These are phyloP conservation scores for Ophidiomyces ophidiicola DNA, from an alignment of 2,329 filamentous ascomycete species.

Conservation along the genomic window DNA sequence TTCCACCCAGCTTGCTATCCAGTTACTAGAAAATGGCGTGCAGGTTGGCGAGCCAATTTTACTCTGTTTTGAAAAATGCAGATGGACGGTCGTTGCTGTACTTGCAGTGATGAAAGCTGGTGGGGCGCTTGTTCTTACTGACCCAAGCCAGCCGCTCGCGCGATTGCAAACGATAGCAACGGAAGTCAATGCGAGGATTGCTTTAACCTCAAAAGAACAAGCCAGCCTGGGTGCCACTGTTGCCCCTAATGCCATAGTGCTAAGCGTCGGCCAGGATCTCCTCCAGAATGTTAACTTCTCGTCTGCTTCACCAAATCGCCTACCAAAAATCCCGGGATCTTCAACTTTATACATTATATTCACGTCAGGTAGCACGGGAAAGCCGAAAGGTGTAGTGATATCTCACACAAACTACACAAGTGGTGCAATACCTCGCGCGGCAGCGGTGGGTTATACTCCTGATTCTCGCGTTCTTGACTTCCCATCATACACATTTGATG, in stretches of 20 bases:
- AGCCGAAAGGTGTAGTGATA: conserved; percentile 49
- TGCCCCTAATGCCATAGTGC: conserved; percentile 5
- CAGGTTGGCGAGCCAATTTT: conserved; percentile 19
- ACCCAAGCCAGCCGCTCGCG: conserved; percentile 21
- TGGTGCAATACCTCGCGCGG: conserved; percentile 42
- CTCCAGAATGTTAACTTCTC: background rate
- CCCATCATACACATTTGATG: conserved; percentile 14
- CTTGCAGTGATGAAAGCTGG: conserved; percentile 24
- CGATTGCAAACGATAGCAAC: conserved; percentile 23
- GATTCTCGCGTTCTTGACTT: conserved; percentile 50
- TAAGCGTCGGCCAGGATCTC: conserved; percentile 7
- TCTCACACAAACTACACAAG: conserved; percentile 49
- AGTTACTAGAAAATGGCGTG: conserved; percentile 24
- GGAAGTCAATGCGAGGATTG: conserved; percentile 12
- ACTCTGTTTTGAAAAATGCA: conserved; percentile 25
- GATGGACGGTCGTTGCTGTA: conserved; percentile 22
- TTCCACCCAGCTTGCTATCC: conserved; percentile 21
- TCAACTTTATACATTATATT: conserved; percentile 47
- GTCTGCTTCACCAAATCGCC: background rate
- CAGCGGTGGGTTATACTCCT: conserved; percentile 36
- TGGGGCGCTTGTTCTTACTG: conserved; percentile 22
- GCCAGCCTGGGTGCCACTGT: conserved; percentile 10
- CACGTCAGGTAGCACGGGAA: conserved; percentile 44
- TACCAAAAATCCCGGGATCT: conserved; percentile 12
- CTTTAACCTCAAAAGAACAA: conserved; percentile 15